Evolutionary conservation across 2,329 filamentous ascomycete species (phyloP).

Genomic region (Microsporum ferrugineum): DNA sequence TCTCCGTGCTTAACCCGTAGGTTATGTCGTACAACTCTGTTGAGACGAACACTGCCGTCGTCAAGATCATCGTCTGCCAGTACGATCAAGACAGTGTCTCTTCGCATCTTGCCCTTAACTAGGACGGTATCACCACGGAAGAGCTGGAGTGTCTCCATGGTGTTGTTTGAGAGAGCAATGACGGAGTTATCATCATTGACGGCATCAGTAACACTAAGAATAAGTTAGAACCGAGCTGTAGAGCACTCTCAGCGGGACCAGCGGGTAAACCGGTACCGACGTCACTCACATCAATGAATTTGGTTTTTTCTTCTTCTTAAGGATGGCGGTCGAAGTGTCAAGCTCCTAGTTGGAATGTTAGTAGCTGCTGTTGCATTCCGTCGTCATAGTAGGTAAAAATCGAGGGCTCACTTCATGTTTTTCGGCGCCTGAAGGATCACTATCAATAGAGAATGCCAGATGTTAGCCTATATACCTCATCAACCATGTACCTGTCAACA

Average conservation of each 20-base stretch:
- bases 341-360: conserved; percentile 52
- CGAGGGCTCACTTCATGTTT: conserved; percentile 59
- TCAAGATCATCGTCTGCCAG: conserved; percentile 95
- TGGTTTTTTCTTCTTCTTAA: conserved; percentile 99
- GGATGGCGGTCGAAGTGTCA: conserved; percentile 86
- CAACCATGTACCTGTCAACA: conserved; percentile 11
- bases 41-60: conserved; percentile 92
- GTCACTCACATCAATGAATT: conserved; percentile 83
- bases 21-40: conserved; percentile 97
- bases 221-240: conserved; percentile 22
- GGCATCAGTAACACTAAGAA: conserved; percentile 81
- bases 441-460: conserved; percentile 29
- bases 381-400: conserved; percentile 13
- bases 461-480: conserved; percentile 2
- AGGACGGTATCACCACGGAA: conserved; percentile 98
- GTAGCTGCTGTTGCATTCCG: conserved; percentile 16
- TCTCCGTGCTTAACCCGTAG: conserved; percentile 97
- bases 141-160: conserved; percentile 95
- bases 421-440: conserved; percentile 81
- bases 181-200: conserved; percentile 99
- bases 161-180: conserved; percentile 94
- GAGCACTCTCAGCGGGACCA: background rate
- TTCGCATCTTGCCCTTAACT: conserved; percentile 98
- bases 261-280: background rate
- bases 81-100: conserved; percentile 96